A percentile compares a stretch with the other conserved stretches of the same genome.
phyloP scores from a whole-genome alignment of 139 green algal genomes.

The Nannochloris sp. region DNA sequence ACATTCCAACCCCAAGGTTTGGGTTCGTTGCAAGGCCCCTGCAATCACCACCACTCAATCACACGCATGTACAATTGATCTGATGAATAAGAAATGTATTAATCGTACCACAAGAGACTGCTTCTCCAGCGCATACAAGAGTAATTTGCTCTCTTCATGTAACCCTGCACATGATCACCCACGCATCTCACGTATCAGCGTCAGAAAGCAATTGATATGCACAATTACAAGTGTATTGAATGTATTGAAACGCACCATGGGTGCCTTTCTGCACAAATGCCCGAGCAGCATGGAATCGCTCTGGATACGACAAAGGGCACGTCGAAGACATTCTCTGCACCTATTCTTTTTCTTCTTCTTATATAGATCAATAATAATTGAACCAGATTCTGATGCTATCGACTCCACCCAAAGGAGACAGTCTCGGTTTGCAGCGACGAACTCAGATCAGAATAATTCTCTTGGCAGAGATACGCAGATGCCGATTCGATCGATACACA shows the following conservation, averaged over 20 bases:
- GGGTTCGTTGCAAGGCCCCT: conserved; percentile 64
- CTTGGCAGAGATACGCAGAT: too few relatives aligned
- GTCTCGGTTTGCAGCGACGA: too few relatives aligned
- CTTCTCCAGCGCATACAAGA: conserved; percentile 77
- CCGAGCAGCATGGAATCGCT: conserved; percentile 41
- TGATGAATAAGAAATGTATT: neutral
- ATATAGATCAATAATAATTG: too few relatives aligned
- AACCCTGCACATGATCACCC: conserved; percentile 32
- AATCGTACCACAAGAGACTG: conserved; percentile 48
- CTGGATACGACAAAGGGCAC: conserved; percentile 45
- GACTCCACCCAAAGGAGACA: too few relatives aligned
- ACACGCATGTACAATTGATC: neutral
- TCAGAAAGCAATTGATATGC: too few relatives aligned
- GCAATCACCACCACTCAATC: neutral
- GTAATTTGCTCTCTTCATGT: conserved; percentile 60
- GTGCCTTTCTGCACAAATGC: conserved; percentile 24
- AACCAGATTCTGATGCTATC: too few relatives aligned
- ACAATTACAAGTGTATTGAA: neutral
- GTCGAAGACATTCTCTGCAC: conserved; percentile 6
- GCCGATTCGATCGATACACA: too few relatives aligned
- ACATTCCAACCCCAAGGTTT: conserved; percentile 86
- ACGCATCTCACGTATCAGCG: too few relatives aligned
- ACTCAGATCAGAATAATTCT: too few relatives aligned
- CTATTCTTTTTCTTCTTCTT: neutral
- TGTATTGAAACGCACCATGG: conserved; percentile 15